phyloP scores from a whole-genome alignment of 164 flowering plant genomes.

The Saururus chinensis region DNA sequence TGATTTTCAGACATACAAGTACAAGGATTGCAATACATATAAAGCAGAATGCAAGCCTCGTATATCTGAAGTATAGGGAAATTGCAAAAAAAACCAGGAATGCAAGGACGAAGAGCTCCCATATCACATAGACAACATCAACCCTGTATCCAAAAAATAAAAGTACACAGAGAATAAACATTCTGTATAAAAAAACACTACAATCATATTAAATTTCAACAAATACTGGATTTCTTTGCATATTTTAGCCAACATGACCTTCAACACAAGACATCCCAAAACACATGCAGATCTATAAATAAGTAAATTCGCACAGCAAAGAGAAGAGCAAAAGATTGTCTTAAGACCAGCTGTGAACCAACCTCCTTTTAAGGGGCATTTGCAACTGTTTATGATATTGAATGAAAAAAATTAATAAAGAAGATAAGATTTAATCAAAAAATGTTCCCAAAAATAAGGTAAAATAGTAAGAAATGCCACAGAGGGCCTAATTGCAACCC shows the following conservation, averaged over 20 bases:
- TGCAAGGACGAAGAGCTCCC: slow-evolving; percentile 84
- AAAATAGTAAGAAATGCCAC: too few relatives aligned
- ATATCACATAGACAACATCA: slow-evolving; percentile 79
- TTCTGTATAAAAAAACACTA: neutral
- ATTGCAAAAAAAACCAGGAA: slow-evolving; percentile 83
- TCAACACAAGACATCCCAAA: neutral
- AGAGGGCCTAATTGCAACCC: too few relatives aligned
- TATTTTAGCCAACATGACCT: neutral
- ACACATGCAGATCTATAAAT: neutral
- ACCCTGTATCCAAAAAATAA: slow-evolving; percentile 56
- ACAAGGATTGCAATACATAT: slow-evolving; percentile 51
- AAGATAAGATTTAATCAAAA: too few relatives aligned
- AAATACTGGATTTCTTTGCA: neutral
- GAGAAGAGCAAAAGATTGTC: too few relatives aligned
- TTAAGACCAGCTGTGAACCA: too few relatives aligned
- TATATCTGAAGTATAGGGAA: slow-evolving; percentile 65
- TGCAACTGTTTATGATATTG: too few relatives aligned
- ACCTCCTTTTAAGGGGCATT: too few relatives aligned
- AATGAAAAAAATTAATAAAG: too few relatives aligned
- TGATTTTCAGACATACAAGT: slow-evolving; percentile 73
- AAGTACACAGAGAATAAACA: neutral
- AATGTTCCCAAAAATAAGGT: too few relatives aligned
- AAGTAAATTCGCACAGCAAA: too few relatives aligned
- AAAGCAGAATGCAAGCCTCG: slow-evolving; percentile 57
- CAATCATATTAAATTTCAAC: neutral